phyloP scores from a whole-genome alignment of 371 early-diverging fungal genomes.

The Lichtheimia ramosa region DNA sequence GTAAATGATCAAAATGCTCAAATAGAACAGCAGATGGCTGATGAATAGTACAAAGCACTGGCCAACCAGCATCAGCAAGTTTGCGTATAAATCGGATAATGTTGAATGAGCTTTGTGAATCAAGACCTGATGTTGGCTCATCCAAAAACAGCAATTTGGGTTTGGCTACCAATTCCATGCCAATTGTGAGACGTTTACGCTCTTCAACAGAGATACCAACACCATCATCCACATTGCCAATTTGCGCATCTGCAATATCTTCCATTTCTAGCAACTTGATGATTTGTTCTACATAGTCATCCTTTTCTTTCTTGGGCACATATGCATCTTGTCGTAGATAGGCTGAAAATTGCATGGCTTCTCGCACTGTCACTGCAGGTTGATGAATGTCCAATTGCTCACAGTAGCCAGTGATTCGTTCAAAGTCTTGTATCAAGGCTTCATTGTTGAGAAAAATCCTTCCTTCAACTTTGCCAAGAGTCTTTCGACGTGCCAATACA shows the following conservation, averaged over 20 bases:
- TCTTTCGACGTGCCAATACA: constrained; percentile 77
- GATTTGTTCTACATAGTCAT: constrained; percentile 60
- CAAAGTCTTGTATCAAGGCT: constrained; percentile 54
- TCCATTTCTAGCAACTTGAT: constrained; percentile 61
- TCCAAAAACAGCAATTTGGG: constrained; percentile 78
- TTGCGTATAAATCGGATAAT: constrained; percentile 66
- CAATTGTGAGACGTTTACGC: constrained; percentile 67
- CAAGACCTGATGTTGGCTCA: constrained; percentile 81
- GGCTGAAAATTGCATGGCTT: constrained; percentile 69
- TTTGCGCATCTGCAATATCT: constrained; percentile 50
- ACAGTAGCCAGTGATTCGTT: constrained; percentile 76
- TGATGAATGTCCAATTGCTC: constrained; percentile 85
- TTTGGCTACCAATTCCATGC: constrained; percentile 69
- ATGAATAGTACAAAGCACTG: constrained; percentile 65
- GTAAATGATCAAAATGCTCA: constrained; percentile 63
- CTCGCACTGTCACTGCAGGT: constrained; percentile 60
- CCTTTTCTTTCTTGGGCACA: constrained; percentile 54
- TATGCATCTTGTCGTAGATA: constrained; percentile 58
- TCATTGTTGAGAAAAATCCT: constrained; percentile 61
- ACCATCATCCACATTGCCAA: constrained; percentile 47
- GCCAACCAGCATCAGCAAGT: constrained; percentile 58
- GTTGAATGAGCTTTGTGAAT: constrained; percentile 65
- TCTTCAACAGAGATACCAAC: constrained; percentile 64
- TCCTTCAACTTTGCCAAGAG: constrained; percentile 73
- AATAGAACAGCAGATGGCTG: constrained; percentile 69